Conservation (phyloP, 1,284 basidiomycete genomes). For the Sporisorium reilianum region DNA sequence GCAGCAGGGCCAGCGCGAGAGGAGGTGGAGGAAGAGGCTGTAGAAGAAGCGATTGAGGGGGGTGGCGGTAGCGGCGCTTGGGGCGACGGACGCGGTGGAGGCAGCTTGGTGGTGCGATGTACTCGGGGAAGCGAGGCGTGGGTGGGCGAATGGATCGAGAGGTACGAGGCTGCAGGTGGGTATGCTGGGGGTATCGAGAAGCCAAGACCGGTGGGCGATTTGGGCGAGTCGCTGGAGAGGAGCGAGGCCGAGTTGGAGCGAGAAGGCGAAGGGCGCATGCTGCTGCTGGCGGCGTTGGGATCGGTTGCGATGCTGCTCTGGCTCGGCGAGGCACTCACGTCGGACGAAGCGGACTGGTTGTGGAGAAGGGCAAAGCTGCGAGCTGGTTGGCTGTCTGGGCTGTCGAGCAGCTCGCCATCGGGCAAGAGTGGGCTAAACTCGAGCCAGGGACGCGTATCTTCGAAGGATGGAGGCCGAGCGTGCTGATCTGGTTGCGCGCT, state of each 20-base stretch:
- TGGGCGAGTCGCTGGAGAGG: slow-evolving; percentile 25
- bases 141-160: slow-evolving; percentile 32
- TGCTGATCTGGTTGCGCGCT: background rate
- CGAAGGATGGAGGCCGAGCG: slow-evolving; percentile 19
- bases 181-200: slow-evolving; percentile 23
- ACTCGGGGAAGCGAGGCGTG: slow-evolving; percentile 12
- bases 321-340: slow-evolving; percentile 28
- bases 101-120: slow-evolving; percentile 30
- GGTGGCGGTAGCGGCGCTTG: slow-evolving; percentile 50
- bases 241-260: slow-evolving; percentile 28
- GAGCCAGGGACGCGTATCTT: slow-evolving; percentile 47
- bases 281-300: slow-evolving; percentile 8
- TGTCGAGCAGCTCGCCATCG: slow-evolving; percentile 33
- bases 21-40: slow-evolving; percentile 5
- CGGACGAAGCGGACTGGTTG: slow-evolving; percentile 12
- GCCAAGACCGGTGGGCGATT: slow-evolving; percentile 37
- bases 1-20: slow-evolving; percentile 5
- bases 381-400: slow-evolving; percentile 8
- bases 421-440: slow-evolving; percentile 46
- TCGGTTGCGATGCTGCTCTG: slow-evolving; percentile 31
- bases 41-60: slow-evolving; percentile 28
- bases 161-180: slow-evolving; percentile 32
- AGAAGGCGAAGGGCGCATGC: slow-evolving; percentile 28
- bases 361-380: slow-evolving; percentile 17
- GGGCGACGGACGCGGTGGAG: slow-evolving; percentile 46